A percentile compares a stretch with the other conserved stretches of the same genome.
phyloP scores from a whole-genome alignment of 805 yeast species.

The Monosporozyma yasuniensis region DNA sequence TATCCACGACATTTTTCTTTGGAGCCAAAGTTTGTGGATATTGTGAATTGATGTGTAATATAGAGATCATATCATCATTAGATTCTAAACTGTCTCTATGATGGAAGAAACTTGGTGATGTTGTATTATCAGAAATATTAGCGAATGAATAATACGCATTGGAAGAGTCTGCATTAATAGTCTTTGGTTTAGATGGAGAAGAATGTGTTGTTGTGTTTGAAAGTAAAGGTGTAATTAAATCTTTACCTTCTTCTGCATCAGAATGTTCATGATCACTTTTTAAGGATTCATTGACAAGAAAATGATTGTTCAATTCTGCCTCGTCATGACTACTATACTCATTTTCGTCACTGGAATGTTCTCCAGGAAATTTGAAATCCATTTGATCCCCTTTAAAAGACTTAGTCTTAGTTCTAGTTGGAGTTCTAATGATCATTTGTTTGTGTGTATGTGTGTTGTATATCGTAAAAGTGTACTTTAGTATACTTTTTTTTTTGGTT shows the following conservation, averaged over 20 bases:
- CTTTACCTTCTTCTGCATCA: not conserved
- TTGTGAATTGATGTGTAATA: not conserved
- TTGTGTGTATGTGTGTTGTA: not conserved
- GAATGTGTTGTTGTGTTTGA: not conserved
- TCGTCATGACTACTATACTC: not conserved
- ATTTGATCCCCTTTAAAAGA: constrained; percentile 35
- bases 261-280: not conserved
- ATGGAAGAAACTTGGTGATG: constrained; percentile 14
- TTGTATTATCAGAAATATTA: constrained; percentile 32
- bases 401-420: constrained; percentile 30
- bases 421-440: constrained; percentile 18
- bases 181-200: not conserved
- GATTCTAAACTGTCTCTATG: not conserved
- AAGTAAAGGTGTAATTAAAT: not conserved
- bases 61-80: constrained; percentile 1
- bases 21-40: constrained; percentile 1
- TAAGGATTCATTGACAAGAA: constrained; percentile 18
- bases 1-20: not conserved
- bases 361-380: constrained; percentile 33
- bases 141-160: constrained; percentile 31
- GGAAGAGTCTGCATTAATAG: constrained; percentile 19
- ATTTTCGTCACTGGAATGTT: not conserved
- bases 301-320: constrained; percentile 23
- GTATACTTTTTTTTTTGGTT: no score
- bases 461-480: no score